Evolutionary conservation across 352 stramenopile species (phyloP).

Genomic region (Blastocystis sp.): DNA sequence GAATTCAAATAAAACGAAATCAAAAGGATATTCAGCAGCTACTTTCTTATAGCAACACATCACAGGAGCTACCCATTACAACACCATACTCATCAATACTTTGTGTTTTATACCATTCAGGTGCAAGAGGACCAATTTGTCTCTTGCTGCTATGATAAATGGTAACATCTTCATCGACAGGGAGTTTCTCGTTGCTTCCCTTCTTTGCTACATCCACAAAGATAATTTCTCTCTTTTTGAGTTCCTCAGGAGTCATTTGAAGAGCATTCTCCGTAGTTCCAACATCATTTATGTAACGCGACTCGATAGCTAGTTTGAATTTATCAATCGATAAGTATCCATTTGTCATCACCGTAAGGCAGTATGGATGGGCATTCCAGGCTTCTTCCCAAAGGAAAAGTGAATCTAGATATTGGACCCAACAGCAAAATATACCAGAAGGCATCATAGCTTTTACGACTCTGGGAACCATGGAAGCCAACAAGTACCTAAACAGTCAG

Average conservation of each 20-base stretch:
- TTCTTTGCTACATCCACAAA: conserved; percentile 66
- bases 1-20: neutral
- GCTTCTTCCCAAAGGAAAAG: conserved; percentile 66
- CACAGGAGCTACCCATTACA: neutral
- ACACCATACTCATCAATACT: neutral
- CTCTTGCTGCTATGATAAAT: conserved; percentile 61
- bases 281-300: conserved; percentile 47
- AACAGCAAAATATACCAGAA: neutral
- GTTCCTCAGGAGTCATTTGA: neutral
- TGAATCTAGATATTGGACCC: neutral
- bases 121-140: conserved; percentile 55
- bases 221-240: conserved; percentile 65
- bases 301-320: conserved; percentile 63
- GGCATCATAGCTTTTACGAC: conserved; percentile 61
- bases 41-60: conserved; percentile 69
- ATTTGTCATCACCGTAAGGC: conserved; percentile 64
- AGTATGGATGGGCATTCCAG: conserved; percentile 67
- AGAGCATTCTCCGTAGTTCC: conserved; percentile 60
- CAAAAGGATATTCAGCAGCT: conserved; percentile 46
- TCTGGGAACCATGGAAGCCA: conserved; percentile 56
- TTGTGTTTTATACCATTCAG: conserved; percentile 63
- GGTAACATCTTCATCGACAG: conserved; percentile 64
- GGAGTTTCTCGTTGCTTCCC: conserved; percentile 36
- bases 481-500: conserved; percentile 5
- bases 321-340: conserved; percentile 60